Evolutionary conservation across 768 basidiomycete species (phyloP).

Genomic region (Pisolithus tinctorius): DNA sequence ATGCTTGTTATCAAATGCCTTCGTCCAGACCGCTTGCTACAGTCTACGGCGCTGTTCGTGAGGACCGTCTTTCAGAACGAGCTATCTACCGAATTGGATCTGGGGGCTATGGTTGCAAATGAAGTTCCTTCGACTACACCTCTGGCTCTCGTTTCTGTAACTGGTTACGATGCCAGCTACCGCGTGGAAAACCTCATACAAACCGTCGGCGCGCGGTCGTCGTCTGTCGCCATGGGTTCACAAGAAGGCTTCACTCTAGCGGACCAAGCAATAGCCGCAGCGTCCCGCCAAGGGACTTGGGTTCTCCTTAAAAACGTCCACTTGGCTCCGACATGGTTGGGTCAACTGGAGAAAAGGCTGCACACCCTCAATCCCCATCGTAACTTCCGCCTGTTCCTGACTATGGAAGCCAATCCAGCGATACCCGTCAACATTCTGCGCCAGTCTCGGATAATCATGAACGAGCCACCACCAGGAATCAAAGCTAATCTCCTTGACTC

Average conservation of each 20-base stretch:
- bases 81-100: constrained; percentile 72
- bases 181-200: constrained; percentile 84
- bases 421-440: constrained; percentile 96
- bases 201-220: constrained; percentile 67
- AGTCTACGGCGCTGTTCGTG: constrained; percentile 74
- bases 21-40: constrained; percentile 86
- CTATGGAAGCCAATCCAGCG: constrained; percentile 93
- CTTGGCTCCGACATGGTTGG: constrained; percentile 91
- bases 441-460: constrained; percentile 95
- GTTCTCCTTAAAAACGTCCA: constrained; percentile 97
- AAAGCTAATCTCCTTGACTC: constrained; percentile 95
- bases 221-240: constrained; percentile 96
- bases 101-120: constrained; percentile 67
- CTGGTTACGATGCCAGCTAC: constrained; percentile 98
- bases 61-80: constrained; percentile 73
- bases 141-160: constrained; percentile 84
- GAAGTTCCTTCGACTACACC: constrained; percentile 81
- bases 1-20: constrained; percentile 84
- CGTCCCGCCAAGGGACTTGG: constrained; percentile 92
- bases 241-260: constrained; percentile 95
- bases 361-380: constrained; percentile 86
- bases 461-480: constrained; percentile 95
- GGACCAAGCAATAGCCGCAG: constrained; percentile 91
- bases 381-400: constrained; percentile 94
- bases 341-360: constrained; percentile 92